Base-by-base conservation (phyloP, 495 filamentous ascomycete genomes). In the Penicillium silybi region DNA sequence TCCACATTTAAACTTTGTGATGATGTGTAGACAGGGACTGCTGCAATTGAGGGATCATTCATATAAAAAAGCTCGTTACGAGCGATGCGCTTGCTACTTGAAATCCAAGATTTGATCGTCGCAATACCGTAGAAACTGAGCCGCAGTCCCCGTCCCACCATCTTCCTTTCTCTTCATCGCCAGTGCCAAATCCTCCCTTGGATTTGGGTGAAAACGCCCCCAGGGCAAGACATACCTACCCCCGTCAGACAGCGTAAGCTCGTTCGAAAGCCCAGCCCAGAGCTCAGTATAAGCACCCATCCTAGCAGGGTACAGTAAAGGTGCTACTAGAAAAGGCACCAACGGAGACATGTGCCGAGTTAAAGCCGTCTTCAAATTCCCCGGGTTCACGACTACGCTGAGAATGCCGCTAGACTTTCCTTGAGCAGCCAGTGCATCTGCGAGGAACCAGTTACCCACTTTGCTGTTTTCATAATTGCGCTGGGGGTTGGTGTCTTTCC, bases 161-260 rank as follows among this genome's bases (percentile, higher is more conserved):
- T 35, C 48, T 13, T 23, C 48, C 18, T 19, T 51, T 19, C 17
- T 3, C 11, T 16, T 51, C 48, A 51, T 51, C 2, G 40, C 48
- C 15, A 3, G 18, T 2, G 44, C 13, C 48, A 51, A 38, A 18
- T 51, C 48, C 40, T 50, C 19, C 8, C 48, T 37, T 9, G 48
- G 41, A 11, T 25, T 44, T 1, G 41, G 43, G 60, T 67, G 53
- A 3, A 66, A 3, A 4, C 70, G 59, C 3, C 76, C 75, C 72
- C 72, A 78, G 1, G 75, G 76, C 5, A 73, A 35, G 0, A 71
- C 43, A 54, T 72, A 76, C 13, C 46, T 55, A 0, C 74, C 76
- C 9, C 59, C 61, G 35, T 70, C 57, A 35, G 56, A 48, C 5
- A 56, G 39, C 11, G 15, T 58, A 1, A 78, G 50, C 4, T 77